These are phyloP conservation scores for Clohesyomyces aquaticus DNA, from an alignment of 495 filamentous ascomycete genomes.

Conservation along the genomic window DNA sequence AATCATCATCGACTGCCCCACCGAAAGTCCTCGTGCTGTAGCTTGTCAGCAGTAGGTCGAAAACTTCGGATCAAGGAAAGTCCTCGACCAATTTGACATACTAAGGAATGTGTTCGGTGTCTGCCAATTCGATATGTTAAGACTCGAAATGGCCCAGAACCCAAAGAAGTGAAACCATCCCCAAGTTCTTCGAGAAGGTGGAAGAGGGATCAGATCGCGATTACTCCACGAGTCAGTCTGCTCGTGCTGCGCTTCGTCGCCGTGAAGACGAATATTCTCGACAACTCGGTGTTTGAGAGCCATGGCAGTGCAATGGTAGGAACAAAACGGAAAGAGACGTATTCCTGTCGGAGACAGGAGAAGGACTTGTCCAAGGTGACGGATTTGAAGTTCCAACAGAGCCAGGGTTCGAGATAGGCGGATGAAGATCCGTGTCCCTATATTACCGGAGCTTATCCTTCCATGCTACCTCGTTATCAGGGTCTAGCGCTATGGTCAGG, in stretches of 20 bases:
- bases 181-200: conserved; percentile 46
- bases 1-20: conserved; percentile 47
- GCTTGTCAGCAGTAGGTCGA: conserved; percentile 16
- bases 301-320: neutral
- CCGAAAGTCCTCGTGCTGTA: conserved; percentile 45
- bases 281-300: conserved; percentile 14
- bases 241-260: conserved; percentile 24
- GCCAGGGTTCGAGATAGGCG: neutral
- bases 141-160: conserved; percentile 43
- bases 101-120: conserved; percentile 48
- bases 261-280: conserved; percentile 13
- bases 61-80: neutral
- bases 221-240: conserved; percentile 40
- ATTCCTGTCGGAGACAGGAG: neutral
- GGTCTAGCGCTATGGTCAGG: no score
- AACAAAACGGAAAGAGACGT: neutral
- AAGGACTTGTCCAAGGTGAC: neutral
- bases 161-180: conserved; percentile 42
- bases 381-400: neutral
- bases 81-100: conserved; percentile 18
- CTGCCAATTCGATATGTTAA: conserved; percentile 49
- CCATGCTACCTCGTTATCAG: conserved; percentile 1
- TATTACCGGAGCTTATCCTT: neutral
- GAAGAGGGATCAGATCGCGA: conserved; percentile 46
- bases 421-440: neutral